Evolutionary conservation across 805 yeast genomes (phyloP), one percentile per base, ranked within the genome.

Genomic region (Saturnispora dispora): DNA sequence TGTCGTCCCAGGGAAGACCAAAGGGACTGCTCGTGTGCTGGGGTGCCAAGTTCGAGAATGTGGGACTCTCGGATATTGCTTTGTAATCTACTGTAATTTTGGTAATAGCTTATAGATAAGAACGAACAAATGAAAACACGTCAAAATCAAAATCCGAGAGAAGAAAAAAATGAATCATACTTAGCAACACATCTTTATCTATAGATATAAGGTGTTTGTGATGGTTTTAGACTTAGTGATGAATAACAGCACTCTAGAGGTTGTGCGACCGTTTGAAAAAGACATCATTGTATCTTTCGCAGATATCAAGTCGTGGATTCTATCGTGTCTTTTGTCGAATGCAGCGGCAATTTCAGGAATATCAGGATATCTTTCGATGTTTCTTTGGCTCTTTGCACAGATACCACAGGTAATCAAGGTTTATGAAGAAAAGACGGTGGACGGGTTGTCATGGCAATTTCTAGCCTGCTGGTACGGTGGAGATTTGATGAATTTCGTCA

Each of bases 381-480:
- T 68, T 5, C 73, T 82, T 53, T 84, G 91, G 90, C 69, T 83
- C 35, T 80, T 83, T 63, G 90, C 90, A 3, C 90, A 83, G 63
- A 60, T 81, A 17, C 90, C 90, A 1, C 91, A 84, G 60, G 81
- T 83, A 11, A 65, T 74, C 52, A 71, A 75, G 58, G 84, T 83
- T 61, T 81, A 80, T 62, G 64, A 67, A 13, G 71, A 71, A 58
- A 76, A 80, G 55, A 76, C 85, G 2, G 85, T 85, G 4, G 86
- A 78, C 18, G 90, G 90, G 3, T 71, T 84, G 22, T 79, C 87
- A 11, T 71, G 78, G 32, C 72, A 73, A 5, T 84, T 84, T 57
- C 71, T 84, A 3, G 55, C 73, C 10, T 74, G 79, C 52, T 84
- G 89, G 89, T 74, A 81, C 54, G 60, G 73, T 50, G 91, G 90